Conservation (phyloP, 306 rosid genomes). For the Fragaria iinumae region DNA sequence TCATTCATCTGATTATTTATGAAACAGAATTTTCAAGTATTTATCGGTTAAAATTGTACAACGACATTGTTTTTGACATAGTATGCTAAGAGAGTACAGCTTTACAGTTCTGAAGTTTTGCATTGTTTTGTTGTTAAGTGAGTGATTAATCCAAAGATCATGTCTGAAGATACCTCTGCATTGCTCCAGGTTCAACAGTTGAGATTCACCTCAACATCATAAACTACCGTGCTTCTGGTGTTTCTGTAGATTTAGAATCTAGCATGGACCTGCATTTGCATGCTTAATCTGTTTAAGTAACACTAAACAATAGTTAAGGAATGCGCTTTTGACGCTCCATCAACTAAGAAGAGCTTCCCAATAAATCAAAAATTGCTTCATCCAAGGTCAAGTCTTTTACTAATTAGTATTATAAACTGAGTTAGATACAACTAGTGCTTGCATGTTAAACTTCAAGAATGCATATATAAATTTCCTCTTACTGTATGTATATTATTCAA, state of each 20-base stretch:
- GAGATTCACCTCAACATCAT: background rate
- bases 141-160: background rate
- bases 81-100: background rate
- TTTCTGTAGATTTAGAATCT: background rate
- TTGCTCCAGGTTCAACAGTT: background rate
- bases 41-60: background rate
- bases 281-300: background rate
- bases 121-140: background rate
- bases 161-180: background rate
- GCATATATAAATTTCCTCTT: background rate
- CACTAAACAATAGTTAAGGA: background rate
- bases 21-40: background rate
- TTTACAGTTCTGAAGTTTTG: background rate
- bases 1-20: background rate
- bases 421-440: constrained; percentile 1
- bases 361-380: constrained; percentile 12
- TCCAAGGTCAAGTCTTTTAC: background rate
- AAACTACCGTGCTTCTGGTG: background rate
- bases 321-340: background rate
- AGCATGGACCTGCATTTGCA: background rate
- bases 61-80: background rate
- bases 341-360: constrained; percentile 6
- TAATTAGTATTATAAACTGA: background rate
- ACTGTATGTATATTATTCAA: background rate
- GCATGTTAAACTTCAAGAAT: background rate